Evolutionary conservation across 202 grass and related monocot species (phyloP).

Genomic region (Brachypodium distachyon): DNA sequence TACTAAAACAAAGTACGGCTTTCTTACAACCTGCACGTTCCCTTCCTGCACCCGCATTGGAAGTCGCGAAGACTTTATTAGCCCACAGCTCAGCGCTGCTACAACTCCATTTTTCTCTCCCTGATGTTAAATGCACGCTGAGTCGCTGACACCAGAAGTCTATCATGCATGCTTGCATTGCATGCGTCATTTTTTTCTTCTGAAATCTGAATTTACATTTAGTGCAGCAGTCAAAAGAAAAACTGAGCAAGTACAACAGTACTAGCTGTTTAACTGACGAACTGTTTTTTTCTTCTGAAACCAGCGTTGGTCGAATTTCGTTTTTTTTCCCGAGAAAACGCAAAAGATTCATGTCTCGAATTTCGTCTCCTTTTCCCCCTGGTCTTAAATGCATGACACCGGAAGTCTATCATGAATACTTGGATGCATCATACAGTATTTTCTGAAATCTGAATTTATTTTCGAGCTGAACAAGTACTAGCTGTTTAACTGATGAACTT

Average conservation of each 20-base stretch:
- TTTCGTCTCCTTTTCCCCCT: too few relatives aligned
- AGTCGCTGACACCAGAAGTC: neutral
- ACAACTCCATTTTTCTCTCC: neutral
- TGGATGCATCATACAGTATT: too few relatives aligned
- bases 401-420: too few relatives aligned
- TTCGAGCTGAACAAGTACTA: too few relatives aligned
- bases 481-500: neutral
- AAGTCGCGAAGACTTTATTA: conserved; percentile 9
- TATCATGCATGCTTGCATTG: neutral
- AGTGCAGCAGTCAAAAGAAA: neutral
- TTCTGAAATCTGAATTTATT: too few relatives aligned
- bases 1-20: neutral
- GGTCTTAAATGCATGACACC: too few relatives aligned
- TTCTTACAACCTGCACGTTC: conserved; percentile 14
- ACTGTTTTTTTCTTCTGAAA: neutral
- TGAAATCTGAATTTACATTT: conserved; percentile 23
- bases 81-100: neutral
- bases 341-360: too few relatives aligned
- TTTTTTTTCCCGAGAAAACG: too few relatives aligned
- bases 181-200: neutral
- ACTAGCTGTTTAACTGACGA: neutral
- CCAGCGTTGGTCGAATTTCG: too few relatives aligned
- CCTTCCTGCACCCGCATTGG: conserved; percentile 17
- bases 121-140: neutral
- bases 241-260: neutral